These are phyloP conservation scores for Phaffomyces antillensis DNA, from an alignment of 805 yeast genomes.

Conservation along the genomic window DNA sequence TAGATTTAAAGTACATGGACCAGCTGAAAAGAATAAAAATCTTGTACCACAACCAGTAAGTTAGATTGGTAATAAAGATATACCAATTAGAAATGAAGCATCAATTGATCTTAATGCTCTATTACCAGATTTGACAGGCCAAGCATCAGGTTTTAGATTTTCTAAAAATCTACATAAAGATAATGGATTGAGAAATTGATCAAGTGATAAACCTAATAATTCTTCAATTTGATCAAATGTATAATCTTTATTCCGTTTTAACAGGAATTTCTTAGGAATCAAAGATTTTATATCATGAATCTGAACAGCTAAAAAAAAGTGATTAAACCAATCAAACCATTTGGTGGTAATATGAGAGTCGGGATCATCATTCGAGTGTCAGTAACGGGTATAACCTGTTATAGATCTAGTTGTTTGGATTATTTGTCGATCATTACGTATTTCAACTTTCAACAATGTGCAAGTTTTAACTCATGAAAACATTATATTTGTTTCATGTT, in stretches of 20 bases:
- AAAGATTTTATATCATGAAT: slow-evolving; percentile 74
- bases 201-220: slow-evolving; percentile 41
- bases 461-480: too few relatives aligned
- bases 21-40: slow-evolving; percentile 84
- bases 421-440: too few relatives aligned
- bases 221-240: slow-evolving; percentile 46
- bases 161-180: slow-evolving; percentile 73
- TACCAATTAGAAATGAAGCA: slow-evolving; percentile 81
- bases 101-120: slow-evolving; percentile 92
- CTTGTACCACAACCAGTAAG: slow-evolving; percentile 85
- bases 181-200: slow-evolving; percentile 67
- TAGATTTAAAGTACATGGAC: slow-evolving; percentile 92
- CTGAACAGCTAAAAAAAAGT: slow-evolving; percentile 84
- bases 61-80: slow-evolving; percentile 72
- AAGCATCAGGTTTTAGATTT: slow-evolving; percentile 69
- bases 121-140: slow-evolving; percentile 81
- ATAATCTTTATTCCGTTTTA: slow-evolving; percentile 86
- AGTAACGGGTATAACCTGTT: too few relatives aligned
- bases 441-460: too few relatives aligned
- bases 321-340: slow-evolving; percentile 79
- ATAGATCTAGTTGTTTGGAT: too few relatives aligned
- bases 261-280: slow-evolving; percentile 69
- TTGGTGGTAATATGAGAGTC: slow-evolving; percentile 89
- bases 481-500: too few relatives aligned
- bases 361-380: too few relatives aligned